A percentile compares a stretch with the other conserved stretches of the same genome.
phyloP scores from a whole-genome alignment of 2,329 filamentous ascomycete species.

The Cadophora malorum region DNA sequence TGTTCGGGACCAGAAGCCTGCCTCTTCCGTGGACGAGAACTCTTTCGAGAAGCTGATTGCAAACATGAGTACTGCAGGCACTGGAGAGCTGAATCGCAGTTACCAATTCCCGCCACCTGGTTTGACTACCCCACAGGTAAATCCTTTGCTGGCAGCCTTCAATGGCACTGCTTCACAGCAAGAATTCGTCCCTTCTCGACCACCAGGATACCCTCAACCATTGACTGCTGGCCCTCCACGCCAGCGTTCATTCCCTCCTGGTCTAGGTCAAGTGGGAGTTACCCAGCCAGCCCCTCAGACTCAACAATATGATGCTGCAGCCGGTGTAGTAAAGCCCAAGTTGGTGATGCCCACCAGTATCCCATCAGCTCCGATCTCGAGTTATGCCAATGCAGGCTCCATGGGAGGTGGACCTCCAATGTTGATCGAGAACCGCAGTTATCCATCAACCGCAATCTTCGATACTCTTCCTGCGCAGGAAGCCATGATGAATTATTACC shows the following conservation, averaged over 20 bases:
- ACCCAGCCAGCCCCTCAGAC: neutral
- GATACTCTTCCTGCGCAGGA: conserved; percentile 40
- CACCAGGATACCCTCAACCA: conserved; percentile 43
- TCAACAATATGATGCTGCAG: neutral
- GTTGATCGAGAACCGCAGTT: conserved; percentile 18
- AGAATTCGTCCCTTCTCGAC: conserved; percentile 14
- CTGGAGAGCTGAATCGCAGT: conserved; percentile 34
- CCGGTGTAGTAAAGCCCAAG: neutral
- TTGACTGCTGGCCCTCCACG: conserved; percentile 47
- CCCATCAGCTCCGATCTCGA: neutral
- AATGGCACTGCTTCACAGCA: conserved; percentile 9
- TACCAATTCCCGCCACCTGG: conserved; percentile 41
- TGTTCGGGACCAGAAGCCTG: conserved; percentile 1
- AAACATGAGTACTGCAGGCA: neutral
- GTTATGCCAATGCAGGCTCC: neutral
- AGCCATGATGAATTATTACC: conserved; percentile 41
- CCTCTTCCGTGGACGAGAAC: neutral
- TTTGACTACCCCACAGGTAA: conserved; percentile 29
- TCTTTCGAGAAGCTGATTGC: neutral
- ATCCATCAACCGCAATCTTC: conserved; percentile 25
- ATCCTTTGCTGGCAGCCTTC: conserved; percentile 35
- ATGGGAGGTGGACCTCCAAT: conserved; percentile 13
- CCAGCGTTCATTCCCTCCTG: conserved; percentile 36
- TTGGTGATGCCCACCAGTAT: neutral
- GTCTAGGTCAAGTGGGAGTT: neutral